These are phyloP conservation scores for Anisodus tanguticus DNA, from an alignment of 257 asterid species.

Conservation along the genomic window DNA sequence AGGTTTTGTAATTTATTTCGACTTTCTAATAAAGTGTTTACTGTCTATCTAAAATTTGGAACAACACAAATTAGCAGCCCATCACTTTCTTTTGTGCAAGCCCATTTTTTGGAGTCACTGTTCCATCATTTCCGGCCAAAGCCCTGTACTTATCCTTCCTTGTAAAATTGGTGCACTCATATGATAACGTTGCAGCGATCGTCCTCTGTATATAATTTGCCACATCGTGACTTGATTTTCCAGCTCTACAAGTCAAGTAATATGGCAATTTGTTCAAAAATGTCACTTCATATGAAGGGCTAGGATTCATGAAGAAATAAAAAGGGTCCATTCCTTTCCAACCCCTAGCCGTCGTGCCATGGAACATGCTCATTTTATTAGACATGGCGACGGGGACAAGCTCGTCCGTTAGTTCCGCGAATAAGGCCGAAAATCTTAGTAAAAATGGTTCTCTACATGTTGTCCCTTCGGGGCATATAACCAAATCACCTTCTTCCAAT, in stretches of 20 bases:
- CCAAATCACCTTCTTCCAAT: slow-evolving; percentile 62
- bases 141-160: slow-evolving; percentile 85
- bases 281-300: slow-evolving; percentile 75
- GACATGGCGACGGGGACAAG: slow-evolving; percentile 77
- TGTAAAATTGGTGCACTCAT: slow-evolving; percentile 75
- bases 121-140: slow-evolving; percentile 82
- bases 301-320: slow-evolving; percentile 86
- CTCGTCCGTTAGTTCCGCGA: slow-evolving; percentile 72
- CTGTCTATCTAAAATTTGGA: neutral
- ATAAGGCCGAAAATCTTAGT: slow-evolving; percentile 70
- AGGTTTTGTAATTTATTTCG: neutral
- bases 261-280: slow-evolving; percentile 66
- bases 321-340: slow-evolving; percentile 89
- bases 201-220: slow-evolving; percentile 75
- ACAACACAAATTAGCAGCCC: slow-evolving; percentile 43
- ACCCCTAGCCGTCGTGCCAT: slow-evolving; percentile 87
- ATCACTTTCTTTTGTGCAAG: slow-evolving; percentile 38
- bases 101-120: slow-evolving; percentile 47
- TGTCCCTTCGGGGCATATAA: slow-evolving; percentile 83
- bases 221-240: slow-evolving; percentile 75
- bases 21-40: neutral
- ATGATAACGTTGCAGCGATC: slow-evolving; percentile 64
- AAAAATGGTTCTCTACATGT: slow-evolving; percentile 81
- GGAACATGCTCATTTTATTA: slow-evolving; percentile 72
- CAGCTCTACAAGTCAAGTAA: slow-evolving; percentile 58